Evolutionary conservation across 176 grass and related monocot species (phyloP), one percentile per base, ranked within the genome.

Genomic region (Ampelocalamus luodianensis): DNA sequence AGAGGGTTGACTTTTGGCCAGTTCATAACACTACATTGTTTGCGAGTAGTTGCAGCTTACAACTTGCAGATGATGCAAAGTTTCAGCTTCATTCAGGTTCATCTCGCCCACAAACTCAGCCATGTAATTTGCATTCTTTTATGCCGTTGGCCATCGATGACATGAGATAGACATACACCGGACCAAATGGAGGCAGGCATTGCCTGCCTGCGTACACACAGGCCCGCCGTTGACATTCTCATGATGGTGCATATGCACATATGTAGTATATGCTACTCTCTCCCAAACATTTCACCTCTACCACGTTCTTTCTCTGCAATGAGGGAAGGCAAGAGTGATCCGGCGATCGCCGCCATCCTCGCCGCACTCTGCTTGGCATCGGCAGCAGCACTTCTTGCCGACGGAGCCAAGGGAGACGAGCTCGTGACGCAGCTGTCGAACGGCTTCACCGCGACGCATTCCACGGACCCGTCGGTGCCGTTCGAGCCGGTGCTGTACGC

Each of bases 401-500:
- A 12, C 48, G 53, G 43, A 16, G 60, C 68, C 48, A 9, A 61
- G 23, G 53, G 77, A 23, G 64, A 36, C 3, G 77, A 76, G 53
- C 78, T 43, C 0, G 45, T 50, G 12, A 82, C 14, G 44, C 78
- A 89, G 89, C 36, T 87, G 27, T 17, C 5, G 2, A 91, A 84
- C 70, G 89, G 89, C 36, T 96, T 93, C 89, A 82, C 68, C 2
- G 88, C 73, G 53, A 79, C 51, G 40, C 94, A 91, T 16, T 53
- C 63, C 12, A 32, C 53, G 8, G 63, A 54, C 67, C 54, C 88
- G 59, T 0, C 88, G 67, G 63, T 43, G 40, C 16, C 5, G 82
- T 97, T 97, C 66, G 79, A 94, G 71, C 82, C 85, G 4, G 58
- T 94, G 45, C 85, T 94, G 36, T 71, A 79, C 42, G 85, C 90